Conservation (phyloP, 805 yeast genomes). For the Crinitomyces ghanaensis region DNA sequence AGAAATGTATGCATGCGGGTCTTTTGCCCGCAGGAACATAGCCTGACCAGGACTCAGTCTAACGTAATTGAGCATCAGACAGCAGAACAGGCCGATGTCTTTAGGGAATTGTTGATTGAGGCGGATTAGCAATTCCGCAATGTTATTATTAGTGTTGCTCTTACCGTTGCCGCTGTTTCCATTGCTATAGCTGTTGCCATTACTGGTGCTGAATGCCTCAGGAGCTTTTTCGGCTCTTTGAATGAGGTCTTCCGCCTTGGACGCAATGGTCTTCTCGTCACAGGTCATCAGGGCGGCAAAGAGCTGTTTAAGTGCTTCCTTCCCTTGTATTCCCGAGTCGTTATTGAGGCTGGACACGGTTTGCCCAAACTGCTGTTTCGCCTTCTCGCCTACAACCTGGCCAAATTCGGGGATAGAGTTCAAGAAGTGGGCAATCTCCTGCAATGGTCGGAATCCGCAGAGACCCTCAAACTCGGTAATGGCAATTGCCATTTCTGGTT, state of each 20-base stretch:
- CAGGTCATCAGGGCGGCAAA: conserved; percentile 82
- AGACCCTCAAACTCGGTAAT: conserved; percentile 93
- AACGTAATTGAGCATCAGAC: conserved; percentile 84
- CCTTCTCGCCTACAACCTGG: conserved; percentile 54
- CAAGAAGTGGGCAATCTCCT: conserved; percentile 59
- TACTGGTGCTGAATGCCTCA: conserved; percentile 36
- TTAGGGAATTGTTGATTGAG: conserved; percentile 81
- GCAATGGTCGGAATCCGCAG: conserved; percentile 92
- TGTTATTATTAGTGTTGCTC: too few species aligned
- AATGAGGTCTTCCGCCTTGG: conserved; percentile 51
- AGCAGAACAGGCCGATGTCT: conserved; percentile 93
- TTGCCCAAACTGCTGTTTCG: conserved; percentile 37
- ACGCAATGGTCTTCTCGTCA: conserved; percentile 43
- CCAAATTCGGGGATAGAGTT: conserved; percentile 65
- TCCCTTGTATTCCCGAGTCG: conserved; percentile 33
- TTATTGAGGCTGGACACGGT: conserved; percentile 12
- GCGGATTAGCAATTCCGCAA: conserved; percentile 65
- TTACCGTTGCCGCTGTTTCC: too few species aligned
- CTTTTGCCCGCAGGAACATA: conserved; percentile 91
- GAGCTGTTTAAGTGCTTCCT: conserved; percentile 53
- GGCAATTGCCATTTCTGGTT: conserved; percentile 99
- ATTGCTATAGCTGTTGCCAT: conserved; percentile 24
- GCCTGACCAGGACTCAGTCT: conserved; percentile 81
- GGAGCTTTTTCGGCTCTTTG: conserved; percentile 51
- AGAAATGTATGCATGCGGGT: conserved; percentile 93